phyloP scores from a whole-genome alignment of 441 rosid species.

The Erysimum pusillum region DNA sequence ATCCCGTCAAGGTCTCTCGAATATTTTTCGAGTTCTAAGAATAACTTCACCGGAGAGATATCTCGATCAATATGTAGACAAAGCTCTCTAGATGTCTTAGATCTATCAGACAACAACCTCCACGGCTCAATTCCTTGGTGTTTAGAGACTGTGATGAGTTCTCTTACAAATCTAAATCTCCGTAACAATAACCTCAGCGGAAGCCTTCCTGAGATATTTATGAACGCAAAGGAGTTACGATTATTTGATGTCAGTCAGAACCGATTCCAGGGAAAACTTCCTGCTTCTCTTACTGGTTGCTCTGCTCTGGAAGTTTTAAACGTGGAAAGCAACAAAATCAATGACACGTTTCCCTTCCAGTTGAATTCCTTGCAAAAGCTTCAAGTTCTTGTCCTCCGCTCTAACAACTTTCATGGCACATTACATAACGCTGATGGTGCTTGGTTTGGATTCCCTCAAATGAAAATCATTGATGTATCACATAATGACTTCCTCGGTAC shows the following conservation, averaged over 20 bases:
- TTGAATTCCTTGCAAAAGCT: slow-evolving; percentile 48
- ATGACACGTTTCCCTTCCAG: slow-evolving; percentile 55
- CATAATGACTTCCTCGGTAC: slow-evolving; percentile 48
- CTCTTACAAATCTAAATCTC: slow-evolving; percentile 56
- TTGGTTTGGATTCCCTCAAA: slow-evolving; percentile 49
- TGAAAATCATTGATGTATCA: slow-evolving; percentile 66
- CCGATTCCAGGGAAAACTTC: slow-evolving; percentile 47
- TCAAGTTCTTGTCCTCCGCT: slow-evolving; percentile 58
- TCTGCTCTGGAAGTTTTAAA: slow-evolving; percentile 49
- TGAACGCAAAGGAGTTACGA: slow-evolving; percentile 57
- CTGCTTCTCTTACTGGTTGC: slow-evolving; percentile 54
- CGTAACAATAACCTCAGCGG: slow-evolving; percentile 49
- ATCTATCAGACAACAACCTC: slow-evolving; percentile 54
- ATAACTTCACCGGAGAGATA: slow-evolving; percentile 37
- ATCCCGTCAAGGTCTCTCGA: not conserved
- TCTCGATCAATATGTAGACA: slow-evolving; percentile 53
- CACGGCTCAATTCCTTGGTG: slow-evolving; percentile 52
- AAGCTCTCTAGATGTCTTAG: slow-evolving; percentile 42
- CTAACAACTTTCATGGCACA: slow-evolving; percentile 52
- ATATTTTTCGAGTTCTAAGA: slow-evolving; percentile 46
- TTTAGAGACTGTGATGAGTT: not conserved
- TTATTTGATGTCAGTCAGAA: slow-evolving; percentile 57
- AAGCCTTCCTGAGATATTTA: slow-evolving; percentile 38
- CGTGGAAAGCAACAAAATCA: slow-evolving; percentile 54
- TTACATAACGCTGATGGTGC: not conserved